Base-by-base conservation (phyloP, 306 rosid species). In the Medicago arabica region DNA sequence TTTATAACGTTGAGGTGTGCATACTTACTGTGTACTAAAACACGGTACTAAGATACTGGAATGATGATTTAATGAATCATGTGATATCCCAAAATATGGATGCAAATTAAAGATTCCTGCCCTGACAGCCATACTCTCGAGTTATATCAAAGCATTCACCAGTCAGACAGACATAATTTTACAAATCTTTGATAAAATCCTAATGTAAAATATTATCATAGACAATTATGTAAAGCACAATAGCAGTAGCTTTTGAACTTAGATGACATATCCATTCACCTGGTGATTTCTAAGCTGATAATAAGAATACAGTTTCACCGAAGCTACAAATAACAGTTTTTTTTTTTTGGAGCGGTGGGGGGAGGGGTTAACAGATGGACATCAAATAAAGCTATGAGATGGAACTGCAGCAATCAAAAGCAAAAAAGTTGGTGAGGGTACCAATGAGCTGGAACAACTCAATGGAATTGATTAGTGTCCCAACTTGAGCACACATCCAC, bases 391-490 rank as follows among this genome's bases (percentile, higher is more conserved):
- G 91, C 78, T 69, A 44, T 46, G 83, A 74, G 77, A 74, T 28
- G 76, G 81, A 43, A 73, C 51, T 41, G 82, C 77, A 63, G 72
- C 75, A 59, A 43, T 64, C 80, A 69, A 67, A 71, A 51, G 59
- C 21, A 18, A 49, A 67, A 39, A 61, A 59, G 31, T 34, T 17
- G 69, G 28, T 14, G 72, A 72, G 44, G 80, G 83, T 70, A 82
- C 80, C 60, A 39, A 63, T 28, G 83, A 72, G 66, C 76, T 13
- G 79, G 82, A 78, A 75, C 36, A 28, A 75, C 73, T 77, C 68
- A 16, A 80, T 25, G 81, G 82, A 78, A 76, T 77, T 75, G 71
- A 82, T 85, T 83, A 82, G 72, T 85, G 68, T 84, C 82, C 78
- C 83, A 57, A 70, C 72, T 38, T 68, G 81, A 78, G 75, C 73